Conservation (phyloP, 1,139 yeast species). For the Pichia sp. region DNA sequence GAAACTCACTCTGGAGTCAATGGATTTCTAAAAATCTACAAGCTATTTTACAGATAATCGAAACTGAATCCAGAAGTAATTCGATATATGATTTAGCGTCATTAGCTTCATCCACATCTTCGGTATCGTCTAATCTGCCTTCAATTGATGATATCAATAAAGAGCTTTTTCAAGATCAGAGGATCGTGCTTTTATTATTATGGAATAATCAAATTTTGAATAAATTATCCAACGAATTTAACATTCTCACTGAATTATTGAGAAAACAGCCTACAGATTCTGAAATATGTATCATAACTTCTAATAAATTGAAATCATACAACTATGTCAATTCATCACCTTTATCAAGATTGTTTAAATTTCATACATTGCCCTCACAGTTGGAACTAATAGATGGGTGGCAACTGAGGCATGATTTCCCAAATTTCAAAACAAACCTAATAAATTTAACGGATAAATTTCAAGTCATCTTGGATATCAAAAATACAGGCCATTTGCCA, state of each 20-base stretch:
- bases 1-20: conserved; percentile 26
- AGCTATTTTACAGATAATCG: neutral
- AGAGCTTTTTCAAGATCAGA: conserved; percentile 25
- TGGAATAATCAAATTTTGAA: conserved; percentile 27
- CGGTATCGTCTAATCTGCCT: conserved; percentile 2
- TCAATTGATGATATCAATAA: conserved; percentile 12
- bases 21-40: conserved; percentile 24
- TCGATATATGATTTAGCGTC: neutral
- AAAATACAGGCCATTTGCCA: conserved; percentile 20
- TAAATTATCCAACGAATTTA: conserved; percentile 22
- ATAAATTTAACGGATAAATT: conserved; percentile 22
- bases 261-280: conserved; percentile 8
- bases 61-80: neutral
- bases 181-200: conserved; percentile 22
- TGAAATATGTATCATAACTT: conserved; percentile 23
- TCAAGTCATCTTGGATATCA: conserved; percentile 21
- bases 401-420: conserved; percentile 27
- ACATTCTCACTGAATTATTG: conserved; percentile 14
- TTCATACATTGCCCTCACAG: conserved; percentile 21
- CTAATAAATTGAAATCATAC: conserved; percentile 21
- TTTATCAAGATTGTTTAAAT: conserved; percentile 14
- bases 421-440: conserved; percentile 22
- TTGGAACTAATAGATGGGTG: conserved; percentile 29
- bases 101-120: neutral
- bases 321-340: conserved; percentile 7